Evolutionary conservation across 306 rosid genomes (phyloP).

Genomic region (Hippophae tibetana): DNA sequence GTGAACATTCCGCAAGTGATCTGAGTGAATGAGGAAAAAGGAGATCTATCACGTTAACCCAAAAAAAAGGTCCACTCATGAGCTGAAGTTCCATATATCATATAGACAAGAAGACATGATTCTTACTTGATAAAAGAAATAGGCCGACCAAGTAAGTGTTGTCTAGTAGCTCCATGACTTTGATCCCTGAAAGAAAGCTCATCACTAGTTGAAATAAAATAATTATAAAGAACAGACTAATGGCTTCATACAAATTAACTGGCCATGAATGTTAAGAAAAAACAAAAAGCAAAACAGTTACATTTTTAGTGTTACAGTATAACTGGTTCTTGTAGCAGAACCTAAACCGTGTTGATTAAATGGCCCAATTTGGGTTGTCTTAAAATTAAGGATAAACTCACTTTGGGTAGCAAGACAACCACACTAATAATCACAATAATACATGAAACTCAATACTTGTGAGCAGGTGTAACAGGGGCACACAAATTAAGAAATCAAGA

Average conservation of each 20-base stretch:
- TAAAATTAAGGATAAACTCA: too few species aligned
- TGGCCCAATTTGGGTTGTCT: too few species aligned
- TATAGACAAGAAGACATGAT: constrained; percentile 3
- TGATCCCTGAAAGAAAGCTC: constrained; percentile 46
- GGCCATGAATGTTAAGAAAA: not conserved
- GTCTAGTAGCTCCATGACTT: constrained; percentile 47
- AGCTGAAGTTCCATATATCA: constrained; percentile 10
- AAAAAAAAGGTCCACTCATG: constrained; percentile 15
- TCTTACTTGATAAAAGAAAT: constrained; percentile 80
- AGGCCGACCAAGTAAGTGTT: constrained; percentile 76
- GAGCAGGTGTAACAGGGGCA: too few species aligned
- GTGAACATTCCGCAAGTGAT: constrained; percentile 87
- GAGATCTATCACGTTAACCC: not conserved
- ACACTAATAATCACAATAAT: too few species aligned
- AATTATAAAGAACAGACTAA: not conserved
- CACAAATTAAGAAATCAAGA: too few species aligned
- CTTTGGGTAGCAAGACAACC: too few species aligned
- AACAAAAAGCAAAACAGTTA: not conserved
- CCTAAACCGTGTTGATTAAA: too few species aligned
- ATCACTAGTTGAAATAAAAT: not conserved
- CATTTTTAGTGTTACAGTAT: too few species aligned
- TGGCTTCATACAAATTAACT: constrained; percentile 8
- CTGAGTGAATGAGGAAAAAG: constrained; percentile 28
- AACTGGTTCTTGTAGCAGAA: too few species aligned
- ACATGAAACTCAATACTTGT: too few species aligned